phyloP scores from a whole-genome alignment of 2,329 filamentous ascomycete genomes.

The Neopestalotiopsis rosae region DNA sequence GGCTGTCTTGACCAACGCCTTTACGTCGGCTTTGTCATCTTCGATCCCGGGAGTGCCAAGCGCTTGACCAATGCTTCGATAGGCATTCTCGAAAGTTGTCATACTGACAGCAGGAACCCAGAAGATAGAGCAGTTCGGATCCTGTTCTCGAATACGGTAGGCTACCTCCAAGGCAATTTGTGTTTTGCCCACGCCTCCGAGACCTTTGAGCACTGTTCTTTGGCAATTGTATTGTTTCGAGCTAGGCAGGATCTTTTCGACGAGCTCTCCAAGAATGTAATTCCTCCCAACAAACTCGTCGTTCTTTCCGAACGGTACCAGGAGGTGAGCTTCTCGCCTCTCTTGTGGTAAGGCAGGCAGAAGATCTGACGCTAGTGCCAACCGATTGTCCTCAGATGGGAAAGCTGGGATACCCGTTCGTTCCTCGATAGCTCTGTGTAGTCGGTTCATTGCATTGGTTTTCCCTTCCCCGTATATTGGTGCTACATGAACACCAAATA shows the following conservation, averaged over 20 bases:
- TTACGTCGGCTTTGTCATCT: conserved; percentile 40
- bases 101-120: conserved; percentile 41
- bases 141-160: conserved; percentile 30
- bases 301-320: too few relatives aligned
- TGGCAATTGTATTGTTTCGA: conserved; percentile 30
- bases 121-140: conserved; percentile 42
- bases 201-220: conserved; percentile 33
- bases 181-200: conserved; percentile 44
- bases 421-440: too few relatives aligned
- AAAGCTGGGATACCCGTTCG: too few relatives aligned
- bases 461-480: too few relatives aligned
- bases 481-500: too few relatives aligned
- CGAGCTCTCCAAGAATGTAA: rapidly evolving
- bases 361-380: too few relatives aligned
- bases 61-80: conserved; percentile 35
- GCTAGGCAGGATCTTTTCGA: too few relatives aligned
- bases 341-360: too few relatives aligned
- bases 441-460: too few relatives aligned
- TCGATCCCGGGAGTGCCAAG: conserved; percentile 35
- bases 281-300: too few relatives aligned
- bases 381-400: too few relatives aligned
- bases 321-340: too few relatives aligned
- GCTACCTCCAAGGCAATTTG: conserved; percentile 43
- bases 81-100: conserved; percentile 40
- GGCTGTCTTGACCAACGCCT: conserved; percentile 38